A percentile compares a stretch with the other conserved stretches of the same genome.
Conservation (phyloP, 2,329 filamentous ascomycete species). For the Pseudogymnoascus sp. region DNA sequence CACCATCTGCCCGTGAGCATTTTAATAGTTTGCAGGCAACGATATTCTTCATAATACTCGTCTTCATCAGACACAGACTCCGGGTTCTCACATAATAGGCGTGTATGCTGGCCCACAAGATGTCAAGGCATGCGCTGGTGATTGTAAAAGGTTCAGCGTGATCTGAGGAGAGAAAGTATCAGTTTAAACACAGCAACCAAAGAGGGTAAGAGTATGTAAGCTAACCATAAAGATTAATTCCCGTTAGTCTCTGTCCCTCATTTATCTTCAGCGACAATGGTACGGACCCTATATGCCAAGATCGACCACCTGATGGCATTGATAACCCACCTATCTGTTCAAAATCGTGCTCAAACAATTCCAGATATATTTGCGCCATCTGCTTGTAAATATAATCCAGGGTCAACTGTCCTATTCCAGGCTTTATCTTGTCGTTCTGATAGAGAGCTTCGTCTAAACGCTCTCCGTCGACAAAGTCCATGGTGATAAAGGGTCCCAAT, state of each 20-base stretch:
- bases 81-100: not conserved
- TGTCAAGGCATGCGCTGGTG: not conserved
- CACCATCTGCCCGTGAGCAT: not conserved
- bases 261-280: conserved; percentile 16
- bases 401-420: conserved; percentile 11
- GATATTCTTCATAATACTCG: not conserved
- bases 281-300: not conserved
- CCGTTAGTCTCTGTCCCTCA: conserved; percentile 5
- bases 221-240: not conserved
- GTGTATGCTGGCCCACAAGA: not conserved
- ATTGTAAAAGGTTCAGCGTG: not conserved
- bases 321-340: conserved; percentile 14
- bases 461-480: conserved; percentile 15
- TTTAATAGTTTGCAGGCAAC: not conserved
- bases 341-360: conserved; percentile 16
- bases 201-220: not conserved
- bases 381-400: conserved; percentile 14
- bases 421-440: not conserved
- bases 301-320: not conserved
- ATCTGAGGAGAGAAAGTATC: not conserved
- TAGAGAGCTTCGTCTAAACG: conserved; percentile 6
- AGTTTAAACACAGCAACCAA: not conserved
- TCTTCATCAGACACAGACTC: not conserved
- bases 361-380: conserved; percentile 14
- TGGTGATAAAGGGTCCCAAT: conserved; percentile 13